Conservation (phyloP, 352 stramenopile genomes). For the Phytophthora pini region DNA sequence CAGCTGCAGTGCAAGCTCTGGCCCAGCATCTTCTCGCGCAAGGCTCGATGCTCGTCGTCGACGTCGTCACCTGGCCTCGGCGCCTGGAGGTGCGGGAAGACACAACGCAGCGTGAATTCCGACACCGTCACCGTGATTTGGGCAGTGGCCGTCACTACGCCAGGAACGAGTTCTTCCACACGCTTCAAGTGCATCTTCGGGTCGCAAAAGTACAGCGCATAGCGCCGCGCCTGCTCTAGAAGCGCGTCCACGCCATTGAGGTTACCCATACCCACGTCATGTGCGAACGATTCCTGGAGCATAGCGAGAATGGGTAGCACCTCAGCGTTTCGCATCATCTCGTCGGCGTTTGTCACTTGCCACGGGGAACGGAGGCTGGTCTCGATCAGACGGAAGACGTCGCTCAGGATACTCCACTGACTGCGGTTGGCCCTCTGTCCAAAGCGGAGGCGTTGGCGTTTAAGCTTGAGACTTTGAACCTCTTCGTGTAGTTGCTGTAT, state of each 20-base stretch:
- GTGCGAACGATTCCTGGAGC: slow-evolving; percentile 7
- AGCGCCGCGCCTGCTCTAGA: slow-evolving; percentile 18
- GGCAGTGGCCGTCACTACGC: slow-evolving; percentile 5
- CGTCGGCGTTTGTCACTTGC: slow-evolving; percentile 8
- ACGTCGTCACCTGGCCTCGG: not conserved
- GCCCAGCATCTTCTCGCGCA: slow-evolving; percentile 14
- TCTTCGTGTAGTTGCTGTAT: slow-evolving; percentile 14
- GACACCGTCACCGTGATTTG: slow-evolving; percentile 7
- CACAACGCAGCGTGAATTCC: slow-evolving; percentile 16
- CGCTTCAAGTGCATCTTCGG: slow-evolving; percentile 12
- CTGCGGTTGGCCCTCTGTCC: slow-evolving; percentile 3
- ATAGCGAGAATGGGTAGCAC: not conserved
- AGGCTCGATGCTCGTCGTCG: not conserved
- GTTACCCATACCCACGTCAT: slow-evolving; percentile 16
- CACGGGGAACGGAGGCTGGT: slow-evolving; percentile 20
- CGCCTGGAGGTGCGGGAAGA: slow-evolving; percentile 19
- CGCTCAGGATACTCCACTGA: slow-evolving; percentile 16
- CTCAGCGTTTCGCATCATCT: slow-evolving; percentile 17
- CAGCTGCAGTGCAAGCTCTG: slow-evolving; percentile 6
- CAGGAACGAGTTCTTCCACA: slow-evolving; percentile 10
- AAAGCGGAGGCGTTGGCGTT: not conserved
- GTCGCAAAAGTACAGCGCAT: slow-evolving; percentile 20
- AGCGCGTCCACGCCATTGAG: slow-evolving; percentile 10
- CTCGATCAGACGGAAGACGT: slow-evolving; percentile 18
- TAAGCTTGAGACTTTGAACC: slow-evolving; percentile 14